Percentiles rank a stretch among this genome's conserved stretches.
These are phyloP conservation scores for Nitzschia inconspicua DNA, from an alignment of 108 stramenopile species.

Conservation along the genomic window DNA sequence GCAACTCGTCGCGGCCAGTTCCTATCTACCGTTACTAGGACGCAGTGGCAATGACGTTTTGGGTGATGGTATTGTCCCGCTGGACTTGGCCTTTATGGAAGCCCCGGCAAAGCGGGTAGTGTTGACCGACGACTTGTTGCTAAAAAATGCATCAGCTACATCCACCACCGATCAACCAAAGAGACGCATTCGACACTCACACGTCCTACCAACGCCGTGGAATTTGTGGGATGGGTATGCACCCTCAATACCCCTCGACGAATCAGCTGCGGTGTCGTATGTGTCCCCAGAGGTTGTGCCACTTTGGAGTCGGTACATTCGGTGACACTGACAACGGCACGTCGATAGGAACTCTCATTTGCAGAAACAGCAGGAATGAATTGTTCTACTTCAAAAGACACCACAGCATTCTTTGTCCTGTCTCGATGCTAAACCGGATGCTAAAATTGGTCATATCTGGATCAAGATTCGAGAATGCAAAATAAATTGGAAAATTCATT, in stretches of 20 bases:
- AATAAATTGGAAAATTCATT: no score
- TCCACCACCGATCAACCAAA: conserved; percentile 29
- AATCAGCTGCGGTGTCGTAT: conserved; percentile 49
- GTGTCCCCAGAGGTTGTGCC: conserved; percentile 54
- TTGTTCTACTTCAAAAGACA: no score
- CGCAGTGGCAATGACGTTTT: conserved; percentile 27
- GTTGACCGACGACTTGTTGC: no score
- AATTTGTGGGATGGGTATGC: conserved; percentile 66
- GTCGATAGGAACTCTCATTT: no score
- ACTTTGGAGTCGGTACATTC: conserved; percentile 57
- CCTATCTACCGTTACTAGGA: conserved; percentile 62
- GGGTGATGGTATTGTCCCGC: conserved; percentile 77
- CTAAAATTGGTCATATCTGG: no score
- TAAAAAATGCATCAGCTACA: no score
- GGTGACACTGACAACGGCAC: no score
- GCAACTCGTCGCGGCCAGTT: conserved; percentile 59
- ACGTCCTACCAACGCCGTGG: conserved; percentile 80
- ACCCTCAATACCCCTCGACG: conserved; percentile 49
- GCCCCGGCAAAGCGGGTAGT: conserved; percentile 51
- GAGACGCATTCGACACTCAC: conserved; percentile 72
- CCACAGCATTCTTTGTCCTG: no score
- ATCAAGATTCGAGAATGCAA: no score
- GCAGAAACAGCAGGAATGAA: no score
- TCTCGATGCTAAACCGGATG: no score
- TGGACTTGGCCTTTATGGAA: conserved; percentile 71